These are phyloP conservation scores for Magnusiomyces magnusii DNA, from an alignment of 1,139 yeast species.

Conservation along the genomic window DNA sequence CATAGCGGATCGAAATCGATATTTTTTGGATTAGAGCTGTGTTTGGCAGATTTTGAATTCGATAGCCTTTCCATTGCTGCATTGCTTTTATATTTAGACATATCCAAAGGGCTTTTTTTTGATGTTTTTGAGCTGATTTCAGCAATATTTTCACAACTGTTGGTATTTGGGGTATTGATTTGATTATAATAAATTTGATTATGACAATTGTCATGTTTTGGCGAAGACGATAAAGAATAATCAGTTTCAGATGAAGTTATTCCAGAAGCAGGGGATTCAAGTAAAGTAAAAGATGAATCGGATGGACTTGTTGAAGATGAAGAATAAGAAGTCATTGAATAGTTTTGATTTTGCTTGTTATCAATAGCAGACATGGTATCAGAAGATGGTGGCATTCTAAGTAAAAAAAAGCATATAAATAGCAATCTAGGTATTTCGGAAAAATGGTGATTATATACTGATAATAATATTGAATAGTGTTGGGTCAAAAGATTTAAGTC, in stretches of 20 bases:
- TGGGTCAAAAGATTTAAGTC: no score
- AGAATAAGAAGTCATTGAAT: background rate
- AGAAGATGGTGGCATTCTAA: background rate
- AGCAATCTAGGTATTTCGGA: no score
- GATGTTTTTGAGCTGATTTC: no score
- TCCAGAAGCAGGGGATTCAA: background rate
- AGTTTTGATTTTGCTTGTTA: no score
- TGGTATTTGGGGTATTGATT: no score
- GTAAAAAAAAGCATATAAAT: no score
- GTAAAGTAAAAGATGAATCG: background rate
- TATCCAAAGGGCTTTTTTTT: background rate
- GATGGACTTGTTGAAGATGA: background rate
- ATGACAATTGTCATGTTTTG: no score
- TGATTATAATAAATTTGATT: no score
- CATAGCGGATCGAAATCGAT: constrained; percentile 4
- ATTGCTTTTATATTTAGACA: background rate
- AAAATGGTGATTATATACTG: no score
- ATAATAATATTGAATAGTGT: no score
- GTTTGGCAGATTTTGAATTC: background rate
- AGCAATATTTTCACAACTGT: no score
- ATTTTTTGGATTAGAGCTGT: background rate
- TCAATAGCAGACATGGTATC: background rate
- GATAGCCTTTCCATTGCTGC: background rate
- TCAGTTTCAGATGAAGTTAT: background rate
- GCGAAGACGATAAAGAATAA: background rate